Percentiles rank a stretch among this genome's conserved stretches.
phyloP scores from a whole-genome alignment of 2,329 filamentous ascomycete species.

The Amesomyces nigricolor region DNA sequence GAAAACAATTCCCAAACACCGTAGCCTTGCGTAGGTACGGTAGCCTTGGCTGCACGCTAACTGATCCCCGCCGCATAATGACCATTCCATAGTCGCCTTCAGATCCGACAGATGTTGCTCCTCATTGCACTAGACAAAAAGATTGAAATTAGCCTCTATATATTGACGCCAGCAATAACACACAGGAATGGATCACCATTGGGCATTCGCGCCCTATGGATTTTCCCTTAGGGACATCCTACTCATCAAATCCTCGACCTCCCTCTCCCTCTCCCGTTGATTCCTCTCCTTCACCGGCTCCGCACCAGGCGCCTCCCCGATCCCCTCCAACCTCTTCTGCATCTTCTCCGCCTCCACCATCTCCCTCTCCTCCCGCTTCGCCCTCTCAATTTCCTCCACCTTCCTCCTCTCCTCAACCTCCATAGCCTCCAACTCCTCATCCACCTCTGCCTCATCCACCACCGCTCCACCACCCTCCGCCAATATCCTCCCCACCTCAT shows the following conservation, averaged over 20 bases:
- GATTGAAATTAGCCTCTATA: slow-evolving; percentile 16
- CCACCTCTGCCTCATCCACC: slow-evolving; percentile 77
- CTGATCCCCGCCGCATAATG: too few relatives aligned
- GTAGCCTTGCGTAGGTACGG: too few relatives aligned
- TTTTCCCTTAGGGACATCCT: slow-evolving; percentile 36
- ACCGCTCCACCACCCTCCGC: slow-evolving; percentile 51
- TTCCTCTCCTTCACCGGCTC: slow-evolving; percentile 27
- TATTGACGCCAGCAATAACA: not conserved
- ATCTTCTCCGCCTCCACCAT: slow-evolving; percentile 44
- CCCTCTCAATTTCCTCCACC: slow-evolving; percentile 42
- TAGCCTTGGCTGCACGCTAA: too few relatives aligned
- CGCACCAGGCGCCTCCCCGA: slow-evolving; percentile 33
- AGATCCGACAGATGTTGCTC: not conserved
- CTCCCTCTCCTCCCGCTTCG: slow-evolving; percentile 35
- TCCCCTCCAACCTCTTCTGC: slow-evolving; percentile 43
- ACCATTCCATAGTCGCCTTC: not conserved
- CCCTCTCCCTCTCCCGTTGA: slow-evolving; percentile 24
- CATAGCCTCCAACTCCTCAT: slow-evolving; percentile 78
- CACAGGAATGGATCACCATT: not conserved
- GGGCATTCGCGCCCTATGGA: slow-evolving; percentile 20
- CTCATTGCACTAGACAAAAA: slow-evolving; percentile 12
- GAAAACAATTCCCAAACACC: too few relatives aligned
- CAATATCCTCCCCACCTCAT: slow-evolving; percentile 76
- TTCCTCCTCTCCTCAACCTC: slow-evolving; percentile 54
- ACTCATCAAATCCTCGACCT: slow-evolving; percentile 28